Conservation (phyloP, 805 yeast species). For the Wickerhamiella musiphila region DNA sequence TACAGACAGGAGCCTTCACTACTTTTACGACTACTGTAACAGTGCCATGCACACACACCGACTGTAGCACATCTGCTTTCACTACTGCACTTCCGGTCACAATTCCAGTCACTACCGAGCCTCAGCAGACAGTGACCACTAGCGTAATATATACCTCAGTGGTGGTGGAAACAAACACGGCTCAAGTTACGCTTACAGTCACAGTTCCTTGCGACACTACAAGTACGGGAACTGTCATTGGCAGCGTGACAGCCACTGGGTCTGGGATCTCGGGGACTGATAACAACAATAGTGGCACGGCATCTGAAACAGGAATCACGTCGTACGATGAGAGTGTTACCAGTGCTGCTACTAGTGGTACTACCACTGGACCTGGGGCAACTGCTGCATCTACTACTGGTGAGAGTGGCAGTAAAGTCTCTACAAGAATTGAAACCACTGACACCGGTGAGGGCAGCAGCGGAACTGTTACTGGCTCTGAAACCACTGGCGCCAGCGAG, state of each 20-base stretch:
- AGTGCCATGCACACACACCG: constrained; percentile 3
- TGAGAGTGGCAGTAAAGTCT: background rate
- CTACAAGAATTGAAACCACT: background rate
- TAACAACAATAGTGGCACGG: background rate
- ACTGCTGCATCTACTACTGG: background rate
- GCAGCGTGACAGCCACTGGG: background rate
- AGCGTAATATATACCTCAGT: background rate
- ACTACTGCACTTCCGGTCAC: background rate
- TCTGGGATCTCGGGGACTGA: background rate
- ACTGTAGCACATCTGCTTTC: background rate
- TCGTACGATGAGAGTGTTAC: background rate
- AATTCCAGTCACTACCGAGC: background rate
- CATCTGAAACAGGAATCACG: background rate
- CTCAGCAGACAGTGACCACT: background rate
- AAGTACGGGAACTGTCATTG: background rate
- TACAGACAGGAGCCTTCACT: too few relatives aligned
- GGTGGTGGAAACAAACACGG: background rate
- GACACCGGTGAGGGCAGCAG: background rate
- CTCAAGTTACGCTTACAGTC: background rate
- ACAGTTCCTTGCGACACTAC: background rate
- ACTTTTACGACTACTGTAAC: constrained; percentile 5
- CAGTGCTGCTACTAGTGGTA: background rate
- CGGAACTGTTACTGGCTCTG: background rate
- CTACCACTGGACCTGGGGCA: background rate
- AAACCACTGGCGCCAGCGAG: background rate